phyloP scores from a whole-genome alignment of 1,139 yeast species.

The Suhomyces ambrosiae region DNA sequence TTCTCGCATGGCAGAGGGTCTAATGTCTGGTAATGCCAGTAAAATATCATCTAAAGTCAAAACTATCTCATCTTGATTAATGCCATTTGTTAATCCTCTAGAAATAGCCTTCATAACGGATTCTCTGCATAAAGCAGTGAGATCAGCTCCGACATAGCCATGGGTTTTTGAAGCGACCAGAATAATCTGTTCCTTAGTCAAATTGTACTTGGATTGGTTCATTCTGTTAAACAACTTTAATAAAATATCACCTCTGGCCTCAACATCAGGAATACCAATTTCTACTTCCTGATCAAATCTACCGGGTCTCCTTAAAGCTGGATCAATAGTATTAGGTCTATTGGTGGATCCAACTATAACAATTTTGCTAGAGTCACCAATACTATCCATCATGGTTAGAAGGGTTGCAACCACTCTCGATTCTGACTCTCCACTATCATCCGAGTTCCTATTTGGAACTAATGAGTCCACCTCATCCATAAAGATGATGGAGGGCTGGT shows the following conservation, averaged over 20 bases:
- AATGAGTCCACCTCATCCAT: conserved; percentile 93
- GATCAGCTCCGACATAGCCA: conserved; percentile 85
- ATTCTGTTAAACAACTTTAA: conserved; percentile 61
- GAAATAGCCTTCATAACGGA: conserved; percentile 83
- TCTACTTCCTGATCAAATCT: conserved; percentile 87
- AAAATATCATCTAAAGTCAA: conserved; percentile 56
- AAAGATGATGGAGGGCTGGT: conserved; percentile 83
- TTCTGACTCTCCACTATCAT: conserved; percentile 88
- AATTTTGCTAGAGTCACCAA: conserved; percentile 68
- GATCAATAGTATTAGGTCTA: conserved; percentile 76
- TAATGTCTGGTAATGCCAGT: conserved; percentile 69
- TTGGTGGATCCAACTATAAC: conserved; percentile 84
- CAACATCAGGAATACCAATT: conserved; percentile 75
- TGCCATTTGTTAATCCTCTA: conserved; percentile 43
- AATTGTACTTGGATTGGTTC: conserved; percentile 54
- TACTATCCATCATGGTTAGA: conserved; percentile 86
- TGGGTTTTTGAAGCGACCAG: conserved; percentile 68
- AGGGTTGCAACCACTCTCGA: conserved; percentile 87
- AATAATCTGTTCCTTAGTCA: conserved; percentile 55
- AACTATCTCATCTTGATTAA: conserved; percentile 29
- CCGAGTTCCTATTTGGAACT: conserved; percentile 79
- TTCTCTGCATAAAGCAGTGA: conserved; percentile 84
- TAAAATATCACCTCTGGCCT: conserved; percentile 65
- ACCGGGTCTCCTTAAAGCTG: conserved; percentile 60
- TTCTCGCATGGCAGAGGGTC: conserved; percentile 98